These are phyloP conservation scores for Cordyceps cicadae DNA, from an alignment of 2,329 filamentous ascomycete species.

Conservation along the genomic window DNA sequence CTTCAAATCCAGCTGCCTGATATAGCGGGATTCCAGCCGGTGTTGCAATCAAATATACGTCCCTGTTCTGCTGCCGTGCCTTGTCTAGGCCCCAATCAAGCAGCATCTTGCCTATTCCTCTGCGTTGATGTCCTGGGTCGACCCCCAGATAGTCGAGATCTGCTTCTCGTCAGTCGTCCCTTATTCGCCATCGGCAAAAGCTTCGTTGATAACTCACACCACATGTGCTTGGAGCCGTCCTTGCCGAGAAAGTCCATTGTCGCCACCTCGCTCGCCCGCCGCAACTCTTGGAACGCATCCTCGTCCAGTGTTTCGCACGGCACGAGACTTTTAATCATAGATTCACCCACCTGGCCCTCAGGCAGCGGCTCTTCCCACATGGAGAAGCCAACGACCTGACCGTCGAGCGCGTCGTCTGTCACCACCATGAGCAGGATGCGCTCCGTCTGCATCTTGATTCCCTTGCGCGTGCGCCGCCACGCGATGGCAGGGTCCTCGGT, in stretches of 20 bases:
- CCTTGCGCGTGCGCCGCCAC: slow-evolving; percentile 15
- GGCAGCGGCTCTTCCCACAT: slow-evolving; percentile 15
- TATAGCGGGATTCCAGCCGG: slow-evolving; percentile 8
- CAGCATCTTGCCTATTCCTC: slow-evolving; percentile 15
- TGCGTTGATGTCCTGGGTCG: slow-evolving; percentile 15
- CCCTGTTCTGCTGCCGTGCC: slow-evolving; percentile 10
- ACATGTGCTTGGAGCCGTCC: slow-evolving; percentile 12
- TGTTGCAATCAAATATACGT: slow-evolving; percentile 9
- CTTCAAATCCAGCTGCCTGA: slow-evolving; percentile 2
- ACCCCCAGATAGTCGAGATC: slow-evolving; percentile 16
- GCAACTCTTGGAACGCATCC: slow-evolving; percentile 13
- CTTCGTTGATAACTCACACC: slow-evolving; percentile 12
- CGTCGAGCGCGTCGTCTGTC: slow-evolving; percentile 12
- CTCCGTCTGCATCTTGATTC: slow-evolving; percentile 9
- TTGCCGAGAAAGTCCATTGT: slow-evolving; percentile 13
- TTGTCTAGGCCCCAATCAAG: slow-evolving; percentile 14
- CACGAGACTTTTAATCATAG: background rate
- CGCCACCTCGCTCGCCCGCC: slow-evolving; percentile 4
- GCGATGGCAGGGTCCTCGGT: slow-evolving; percentile 3
- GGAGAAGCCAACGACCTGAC: slow-evolving; percentile 15
- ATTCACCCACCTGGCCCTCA: slow-evolving; percentile 8
- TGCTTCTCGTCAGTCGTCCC: background rate
- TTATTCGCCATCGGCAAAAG: background rate
- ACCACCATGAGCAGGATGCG: slow-evolving; percentile 16
- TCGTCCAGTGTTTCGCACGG: slow-evolving; percentile 13